phyloP scores from a whole-genome alignment of 768 basidiomycete genomes.

The Lactifluus hygrophoroides region DNA sequence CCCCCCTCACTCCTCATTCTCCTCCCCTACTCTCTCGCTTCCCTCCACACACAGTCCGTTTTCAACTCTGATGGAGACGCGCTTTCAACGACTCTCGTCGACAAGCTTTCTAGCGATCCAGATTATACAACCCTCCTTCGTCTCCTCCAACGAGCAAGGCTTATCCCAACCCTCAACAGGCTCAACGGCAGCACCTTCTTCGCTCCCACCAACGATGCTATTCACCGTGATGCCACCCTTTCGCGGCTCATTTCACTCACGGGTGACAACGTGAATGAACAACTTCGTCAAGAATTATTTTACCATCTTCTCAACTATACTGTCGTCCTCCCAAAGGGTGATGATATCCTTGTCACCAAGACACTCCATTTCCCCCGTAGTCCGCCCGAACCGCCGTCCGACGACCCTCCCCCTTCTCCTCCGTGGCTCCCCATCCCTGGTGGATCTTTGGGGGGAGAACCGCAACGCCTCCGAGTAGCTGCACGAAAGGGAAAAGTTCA shows the following conservation, averaged over 20 bases:
- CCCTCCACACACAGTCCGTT: constrained; percentile 32
- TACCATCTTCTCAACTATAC: constrained; percentile 90
- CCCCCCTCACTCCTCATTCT: constrained; percentile 21
- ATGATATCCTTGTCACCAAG: constrained; percentile 35
- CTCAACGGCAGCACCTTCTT: constrained; percentile 82
- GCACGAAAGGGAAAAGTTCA: constrained; percentile 39
- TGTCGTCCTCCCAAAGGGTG: constrained; percentile 39
- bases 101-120: constrained; percentile 62
- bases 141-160: constrained; percentile 74
- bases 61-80: constrained; percentile 23
- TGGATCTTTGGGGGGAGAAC: constrained; percentile 69
- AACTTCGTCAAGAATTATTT: constrained; percentile 83
- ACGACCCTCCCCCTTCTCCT: constrained; percentile 60
- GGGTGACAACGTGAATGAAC: constrained; percentile 74
- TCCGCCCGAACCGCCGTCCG: constrained; percentile 50
- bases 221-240: constrained; percentile 42
- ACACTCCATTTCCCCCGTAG: constrained; percentile 69
- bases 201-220: constrained; percentile 92
- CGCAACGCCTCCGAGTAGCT: constrained; percentile 70
- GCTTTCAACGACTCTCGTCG: constrained; percentile 58
- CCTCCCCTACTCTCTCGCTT: constrained; percentile 32
- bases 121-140: constrained; percentile 70
- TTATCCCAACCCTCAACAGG: constrained; percentile 86
- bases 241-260: constrained; percentile 32
- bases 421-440: constrained; percentile 84